phyloP scores from a whole-genome alignment of 2,329 filamentous ascomycete species.

The Fusarium caatingaense region DNA sequence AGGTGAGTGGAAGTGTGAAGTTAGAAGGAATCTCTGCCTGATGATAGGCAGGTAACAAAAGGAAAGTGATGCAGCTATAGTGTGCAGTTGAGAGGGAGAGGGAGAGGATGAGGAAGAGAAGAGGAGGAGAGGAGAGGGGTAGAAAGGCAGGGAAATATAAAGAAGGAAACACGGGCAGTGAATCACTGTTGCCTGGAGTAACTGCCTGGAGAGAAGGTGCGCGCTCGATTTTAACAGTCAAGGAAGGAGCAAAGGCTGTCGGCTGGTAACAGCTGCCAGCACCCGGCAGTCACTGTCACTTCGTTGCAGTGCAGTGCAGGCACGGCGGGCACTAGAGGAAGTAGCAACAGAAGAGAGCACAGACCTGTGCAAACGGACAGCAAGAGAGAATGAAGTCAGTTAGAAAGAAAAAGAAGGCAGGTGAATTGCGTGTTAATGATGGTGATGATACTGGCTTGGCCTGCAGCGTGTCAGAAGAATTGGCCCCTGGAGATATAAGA shows the following conservation, averaged over 20 bases:
- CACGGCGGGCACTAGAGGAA: background rate
- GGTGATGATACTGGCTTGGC: background rate
- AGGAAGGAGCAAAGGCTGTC: conserved; percentile 3
- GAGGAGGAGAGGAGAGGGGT: background rate
- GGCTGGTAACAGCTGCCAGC: conserved; percentile 17
- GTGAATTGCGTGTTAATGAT: background rate
- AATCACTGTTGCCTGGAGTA: conserved; percentile 14
- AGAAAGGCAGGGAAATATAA: background rate
- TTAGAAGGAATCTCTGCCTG: too few species aligned
- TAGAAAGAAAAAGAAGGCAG: background rate
- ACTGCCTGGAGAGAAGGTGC: background rate
- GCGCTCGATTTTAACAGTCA: background rate
- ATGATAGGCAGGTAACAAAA: too few species aligned
- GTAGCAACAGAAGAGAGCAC: background rate
- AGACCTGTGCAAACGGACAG: background rate
- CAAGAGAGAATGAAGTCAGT: background rate
- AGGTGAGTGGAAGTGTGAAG: background rate
- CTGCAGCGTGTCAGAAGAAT: background rate
- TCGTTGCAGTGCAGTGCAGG: background rate
- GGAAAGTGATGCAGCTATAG: background rate
- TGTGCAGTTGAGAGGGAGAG: conserved; percentile 3
- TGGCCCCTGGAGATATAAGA: background rate
- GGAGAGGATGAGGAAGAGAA: background rate
- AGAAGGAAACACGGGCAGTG: conserved; percentile 1
- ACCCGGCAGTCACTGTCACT: conserved; percentile 17